Base-by-base conservation (phyloP, 169 alveolate species). In the Eimeria praecox region DNA sequence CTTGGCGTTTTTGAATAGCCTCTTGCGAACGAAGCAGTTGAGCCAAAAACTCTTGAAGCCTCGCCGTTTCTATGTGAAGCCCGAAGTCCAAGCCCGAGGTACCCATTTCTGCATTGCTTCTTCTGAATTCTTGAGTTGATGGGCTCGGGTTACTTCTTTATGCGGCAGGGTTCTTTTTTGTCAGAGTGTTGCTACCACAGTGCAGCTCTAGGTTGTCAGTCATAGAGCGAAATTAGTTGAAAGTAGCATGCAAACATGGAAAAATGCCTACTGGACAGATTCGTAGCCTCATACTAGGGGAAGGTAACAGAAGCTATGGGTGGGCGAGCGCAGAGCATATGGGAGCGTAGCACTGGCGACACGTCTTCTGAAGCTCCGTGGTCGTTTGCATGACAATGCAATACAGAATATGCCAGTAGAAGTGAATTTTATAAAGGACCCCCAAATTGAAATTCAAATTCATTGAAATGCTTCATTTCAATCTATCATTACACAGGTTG, bases 1-100 rank as follows among this genome's bases (percentile, higher is more conserved):
- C 75, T 14, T 83, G 91, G 91, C 91, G 75, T 30, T 52, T 83
- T n/a, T 83, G 71, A n/a, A 83, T 49, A 12, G 49, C 22, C 56
- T 83, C 91, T 59, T 83, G 91, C 56, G 91, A 83, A 22, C 91
- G 91, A 35, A 49, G 75, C 54, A 83, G 49, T 20, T 83, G 71
- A 33, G 77, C 91, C 56, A 83, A 83, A 56, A 83, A 83, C 54
- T 54, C 91, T 54, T 83, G 91, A 30, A 83, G 91, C 24, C 91
- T 73, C 38, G 91, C 91, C 2, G 91, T 83, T 4, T 83, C 91
- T 54, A 83, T 52, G 91, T 83, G 91, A 30, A 83, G 91, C 52
- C 91, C 91, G 75, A 83, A 83, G 9, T 83, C 91, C 77, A 83
- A 16, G 20, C 35, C 40, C 49, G 75, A 52, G 49, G 62, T 35